A percentile compares a stretch with the other conserved stretches of the same genome.
Conservation (phyloP, 495 filamentous ascomycete genomes). For the Aspergillus homomorphus region DNA sequence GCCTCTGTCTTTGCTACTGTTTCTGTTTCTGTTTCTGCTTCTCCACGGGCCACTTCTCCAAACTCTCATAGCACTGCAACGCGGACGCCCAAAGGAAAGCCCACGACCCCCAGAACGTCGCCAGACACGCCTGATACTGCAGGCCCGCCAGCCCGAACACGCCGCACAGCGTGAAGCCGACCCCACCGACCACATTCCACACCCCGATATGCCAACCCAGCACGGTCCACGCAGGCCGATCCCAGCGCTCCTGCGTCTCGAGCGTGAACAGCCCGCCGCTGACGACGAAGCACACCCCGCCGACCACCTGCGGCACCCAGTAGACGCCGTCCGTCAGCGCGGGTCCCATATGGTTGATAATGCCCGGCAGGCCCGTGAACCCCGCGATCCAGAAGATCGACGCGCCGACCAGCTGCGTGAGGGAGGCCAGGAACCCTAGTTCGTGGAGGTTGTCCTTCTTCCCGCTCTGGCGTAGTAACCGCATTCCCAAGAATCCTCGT, state of each 20-base stretch:
- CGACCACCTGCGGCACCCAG: constrained; percentile 68
- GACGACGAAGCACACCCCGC: constrained; percentile 62
- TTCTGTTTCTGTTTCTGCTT: too few species aligned
- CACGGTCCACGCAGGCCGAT: constrained; percentile 50
- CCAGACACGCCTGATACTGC: constrained; percentile 53
- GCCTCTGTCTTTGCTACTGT: too few species aligned
- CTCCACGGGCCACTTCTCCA: constrained; percentile 60
- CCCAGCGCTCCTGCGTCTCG: constrained; percentile 69
- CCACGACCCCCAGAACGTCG: constrained; percentile 69
- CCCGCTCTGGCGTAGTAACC: too few species aligned
- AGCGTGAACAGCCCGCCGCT: constrained; percentile 61
- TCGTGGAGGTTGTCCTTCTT: constrained; percentile 63
- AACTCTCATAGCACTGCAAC: constrained; percentile 64
- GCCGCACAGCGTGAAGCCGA: constrained; percentile 69
- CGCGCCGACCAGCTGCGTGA: constrained; percentile 58
- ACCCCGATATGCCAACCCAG: constrained; percentile 62
- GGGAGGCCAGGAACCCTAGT: constrained; percentile 64
- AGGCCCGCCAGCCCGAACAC: constrained; percentile 59
- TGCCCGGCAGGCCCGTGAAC: constrained; percentile 60
- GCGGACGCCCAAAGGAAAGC: constrained; percentile 64
- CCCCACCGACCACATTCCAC: constrained; percentile 58
- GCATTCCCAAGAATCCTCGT: too few species aligned
- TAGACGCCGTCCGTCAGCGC: constrained; percentile 54
- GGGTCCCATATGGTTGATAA: constrained; percentile 46
- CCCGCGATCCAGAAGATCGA: constrained; percentile 65